Conservation (phyloP, 768 basidiomycete genomes). For the Strobilomyces dryophilus region DNA sequence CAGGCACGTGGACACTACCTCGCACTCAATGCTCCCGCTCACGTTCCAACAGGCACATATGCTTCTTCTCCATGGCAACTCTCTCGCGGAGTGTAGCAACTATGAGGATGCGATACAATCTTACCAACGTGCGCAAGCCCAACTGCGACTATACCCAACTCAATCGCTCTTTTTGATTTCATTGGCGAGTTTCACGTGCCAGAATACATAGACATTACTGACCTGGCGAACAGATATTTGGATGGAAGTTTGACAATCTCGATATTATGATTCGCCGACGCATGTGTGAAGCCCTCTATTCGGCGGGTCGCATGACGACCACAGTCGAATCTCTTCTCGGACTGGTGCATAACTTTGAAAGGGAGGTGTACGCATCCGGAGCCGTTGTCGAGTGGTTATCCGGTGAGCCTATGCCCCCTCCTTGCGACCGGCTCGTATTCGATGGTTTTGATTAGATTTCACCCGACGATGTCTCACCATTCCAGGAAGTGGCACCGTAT, state of each 20-base stretch:
- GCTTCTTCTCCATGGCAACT: background rate
- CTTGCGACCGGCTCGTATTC: no score
- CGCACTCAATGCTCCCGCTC: background rate
- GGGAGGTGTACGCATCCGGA: background rate
- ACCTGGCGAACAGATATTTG: no score
- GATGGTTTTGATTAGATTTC: background rate
- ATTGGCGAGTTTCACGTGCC: background rate
- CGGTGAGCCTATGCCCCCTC: background rate
- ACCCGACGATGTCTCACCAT: background rate
- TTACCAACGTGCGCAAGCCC: background rate
- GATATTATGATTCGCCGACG: no score
- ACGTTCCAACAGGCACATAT: background rate
- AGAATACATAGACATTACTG: no score
- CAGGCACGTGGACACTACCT: background rate
- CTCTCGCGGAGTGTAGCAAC: background rate
- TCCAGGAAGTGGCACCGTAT: background rate
- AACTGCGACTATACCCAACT: background rate
- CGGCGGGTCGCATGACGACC: no score
- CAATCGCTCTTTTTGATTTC: background rate
- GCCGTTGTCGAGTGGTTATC: background rate
- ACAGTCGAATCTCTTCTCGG: background rate
- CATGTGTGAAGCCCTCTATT: background rate
- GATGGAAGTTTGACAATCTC: no score
- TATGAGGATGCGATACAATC: background rate
- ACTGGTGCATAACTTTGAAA: background rate